Percentiles rank a stretch among this genome's conserved stretches.
phyloP scores from a whole-genome alignment of 805 yeast species.

The Saturnispora halmiae region DNA sequence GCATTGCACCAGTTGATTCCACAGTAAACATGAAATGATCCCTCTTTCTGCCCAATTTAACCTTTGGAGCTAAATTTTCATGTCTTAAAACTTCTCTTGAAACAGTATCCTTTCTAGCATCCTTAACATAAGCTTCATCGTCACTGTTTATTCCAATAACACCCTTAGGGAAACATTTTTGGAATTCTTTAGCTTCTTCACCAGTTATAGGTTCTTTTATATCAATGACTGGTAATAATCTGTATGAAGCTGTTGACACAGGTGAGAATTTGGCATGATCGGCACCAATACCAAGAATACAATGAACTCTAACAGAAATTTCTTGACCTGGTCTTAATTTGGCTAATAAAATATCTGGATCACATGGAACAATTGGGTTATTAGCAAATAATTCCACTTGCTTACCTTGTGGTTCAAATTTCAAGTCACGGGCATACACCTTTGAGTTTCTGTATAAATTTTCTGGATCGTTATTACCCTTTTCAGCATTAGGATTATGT shows the following conservation, averaged over 20 bases:
- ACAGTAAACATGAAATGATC: constrained; percentile 92
- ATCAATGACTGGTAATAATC: constrained; percentile 81
- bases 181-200: constrained; percentile 66
- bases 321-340: constrained; percentile 97
- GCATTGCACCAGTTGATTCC: constrained; percentile 94
- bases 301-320: constrained; percentile 81
- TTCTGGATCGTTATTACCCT: constrained; percentile 70
- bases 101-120: constrained; percentile 92
- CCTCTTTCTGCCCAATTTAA: constrained; percentile 82
- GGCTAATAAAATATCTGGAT: constrained; percentile 84
- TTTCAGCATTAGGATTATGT: constrained; percentile 74
- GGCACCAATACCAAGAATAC: constrained; percentile 75
- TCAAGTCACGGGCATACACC: constrained; percentile 83
- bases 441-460: constrained; percentile 74
- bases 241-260: constrained; percentile 91
- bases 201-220: constrained; percentile 70
- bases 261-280: constrained; percentile 98
- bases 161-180: constrained; percentile 87
- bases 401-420: constrained; percentile 85
- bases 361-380: constrained; percentile 63
- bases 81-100: constrained; percentile 94
- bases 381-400: constrained; percentile 65
- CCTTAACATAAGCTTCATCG: constrained; percentile 72
- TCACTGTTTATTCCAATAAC: constrained; percentile 66
- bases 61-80: constrained; percentile 81